Evolutionary conservation across 208 protist genomes (phyloP).

Genomic region (Leishmania tropica): DNA sequence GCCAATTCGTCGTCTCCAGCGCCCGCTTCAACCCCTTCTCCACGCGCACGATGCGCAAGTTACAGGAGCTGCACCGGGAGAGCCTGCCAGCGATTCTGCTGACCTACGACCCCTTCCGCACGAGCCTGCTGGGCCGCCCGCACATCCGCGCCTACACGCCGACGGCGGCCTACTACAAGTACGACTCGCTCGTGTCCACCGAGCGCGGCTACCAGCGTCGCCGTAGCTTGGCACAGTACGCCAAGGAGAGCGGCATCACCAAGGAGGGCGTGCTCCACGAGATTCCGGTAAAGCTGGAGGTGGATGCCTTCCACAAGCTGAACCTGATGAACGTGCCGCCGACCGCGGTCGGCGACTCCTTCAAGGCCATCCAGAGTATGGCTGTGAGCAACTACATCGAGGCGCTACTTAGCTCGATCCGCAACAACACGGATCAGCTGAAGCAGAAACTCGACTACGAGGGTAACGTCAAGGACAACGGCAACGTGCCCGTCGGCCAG

Average conservation of each 20-base stretch:
- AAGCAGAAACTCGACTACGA: conserved; percentile 43
- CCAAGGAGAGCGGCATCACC: conserved; percentile 50
- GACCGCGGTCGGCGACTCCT: conserved; percentile 33
- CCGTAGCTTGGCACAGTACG: conserved; percentile 33
- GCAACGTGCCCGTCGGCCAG: conserved; percentile 44
- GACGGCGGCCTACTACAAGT: conserved; percentile 58
- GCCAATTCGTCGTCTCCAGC: conserved; percentile 58
- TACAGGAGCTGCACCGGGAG: conserved; percentile 47
- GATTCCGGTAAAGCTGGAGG: conserved; percentile 61
- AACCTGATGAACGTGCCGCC: conserved; percentile 37
- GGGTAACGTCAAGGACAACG: conserved; percentile 45
- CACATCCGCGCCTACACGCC: conserved; percentile 70
- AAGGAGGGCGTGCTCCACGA: conserved; percentile 61
- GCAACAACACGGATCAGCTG: conserved; percentile 42
- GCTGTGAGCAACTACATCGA: conserved; percentile 58
- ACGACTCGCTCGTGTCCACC: conserved; percentile 30
- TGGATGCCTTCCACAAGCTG: conserved; percentile 67
- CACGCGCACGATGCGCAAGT: conserved; percentile 35
- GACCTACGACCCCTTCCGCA: conserved; percentile 73
- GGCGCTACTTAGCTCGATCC: conserved; percentile 53
- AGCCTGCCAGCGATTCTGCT: conserved; percentile 64
- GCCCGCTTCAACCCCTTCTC: conserved; percentile 49
- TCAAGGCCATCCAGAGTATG: conserved; percentile 42
- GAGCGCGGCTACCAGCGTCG: conserved; percentile 27
- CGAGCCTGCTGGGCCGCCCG: conserved; percentile 54